A percentile compares a stretch with the other conserved stretches of the same genome.
phyloP scores from a whole-genome alignment of 305 asterid genomes.

The Plantago lanceolata region DNA sequence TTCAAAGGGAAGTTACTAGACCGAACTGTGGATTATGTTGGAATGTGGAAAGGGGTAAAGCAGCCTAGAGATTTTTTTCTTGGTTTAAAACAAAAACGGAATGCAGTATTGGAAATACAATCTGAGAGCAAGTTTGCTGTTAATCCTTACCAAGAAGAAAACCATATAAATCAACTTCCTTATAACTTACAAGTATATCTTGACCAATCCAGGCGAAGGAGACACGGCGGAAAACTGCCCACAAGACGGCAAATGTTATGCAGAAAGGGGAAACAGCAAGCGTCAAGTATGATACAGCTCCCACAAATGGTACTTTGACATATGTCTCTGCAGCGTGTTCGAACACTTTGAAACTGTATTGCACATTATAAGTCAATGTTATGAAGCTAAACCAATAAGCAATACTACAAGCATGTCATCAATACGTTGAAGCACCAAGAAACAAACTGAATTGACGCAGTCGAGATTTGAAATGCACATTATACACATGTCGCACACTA shows the following conservation, averaged over 20 bases:
- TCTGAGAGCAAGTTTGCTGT: not conserved
- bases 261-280: constrained; percentile 89
- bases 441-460: not conserved
- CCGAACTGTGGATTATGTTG: too few relatives aligned
- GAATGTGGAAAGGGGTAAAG: too few relatives aligned
- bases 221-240: constrained; percentile 74
- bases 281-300: constrained; percentile 79
- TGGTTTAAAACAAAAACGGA: not conserved
- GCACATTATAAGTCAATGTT: constrained; percentile 31
- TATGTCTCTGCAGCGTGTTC: constrained; percentile 60
- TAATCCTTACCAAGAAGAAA: constrained; percentile 8
- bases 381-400: constrained; percentile 16
- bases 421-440: constrained; percentile 3
- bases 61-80: not conserved
- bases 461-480: not conserved
- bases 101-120: not conserved
- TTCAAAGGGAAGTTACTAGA: too few relatives aligned
- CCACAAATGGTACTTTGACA: constrained; percentile 71
- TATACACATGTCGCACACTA: not conserved
- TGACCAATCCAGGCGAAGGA: constrained; percentile 98
- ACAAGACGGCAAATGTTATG: constrained; percentile 70
- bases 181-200: constrained; percentile 97
- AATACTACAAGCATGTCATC: not conserved
- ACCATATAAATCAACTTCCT: constrained; percentile 26
- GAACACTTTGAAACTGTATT: constrained; percentile 89